Conservation (phyloP, 495 filamentous ascomycete genomes). For the Collariella sp. region DNA sequence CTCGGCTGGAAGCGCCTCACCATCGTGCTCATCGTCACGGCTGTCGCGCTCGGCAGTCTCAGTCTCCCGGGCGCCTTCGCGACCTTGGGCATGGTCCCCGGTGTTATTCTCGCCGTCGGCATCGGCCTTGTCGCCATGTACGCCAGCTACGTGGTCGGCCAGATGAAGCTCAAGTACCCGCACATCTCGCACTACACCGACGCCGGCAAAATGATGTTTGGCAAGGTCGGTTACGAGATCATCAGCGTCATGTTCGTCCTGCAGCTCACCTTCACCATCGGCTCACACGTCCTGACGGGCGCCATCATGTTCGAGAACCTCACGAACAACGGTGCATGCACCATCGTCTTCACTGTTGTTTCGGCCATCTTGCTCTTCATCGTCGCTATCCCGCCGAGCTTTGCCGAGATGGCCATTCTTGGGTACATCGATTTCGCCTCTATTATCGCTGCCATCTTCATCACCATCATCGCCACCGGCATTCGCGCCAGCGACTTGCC, state of each 20-base stretch:
- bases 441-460: conserved; percentile 55
- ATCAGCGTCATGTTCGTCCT: conserved; percentile 54
- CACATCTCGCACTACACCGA: conserved; percentile 67
- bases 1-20: conserved; percentile 45
- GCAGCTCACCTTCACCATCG: conserved; percentile 70
- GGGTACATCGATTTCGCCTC: conserved; percentile 54
- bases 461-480: conserved; percentile 60
- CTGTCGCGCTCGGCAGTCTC: conserved; percentile 63
- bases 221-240: conserved; percentile 54
- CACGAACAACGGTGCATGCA: conserved; percentile 55
- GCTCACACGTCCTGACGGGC: conserved; percentile 65
- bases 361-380: conserved; percentile 55
- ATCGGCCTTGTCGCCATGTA: conserved; percentile 65
- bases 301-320: conserved; percentile 62
- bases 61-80: conserved; percentile 59
- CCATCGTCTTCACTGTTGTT: conserved; percentile 56
- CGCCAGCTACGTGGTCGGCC: conserved; percentile 68
- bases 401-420: conserved; percentile 51
- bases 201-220: conserved; percentile 57
- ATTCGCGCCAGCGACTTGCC: conserved; percentile 34
- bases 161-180: conserved; percentile 65
- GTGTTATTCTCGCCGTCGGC: conserved; percentile 48
- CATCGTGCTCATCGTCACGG: conserved; percentile 60
- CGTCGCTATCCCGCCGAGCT: conserved; percentile 51
- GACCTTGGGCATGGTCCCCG: conserved; percentile 50